A percentile compares a stretch with the other conserved stretches of the same genome.
Evolutionary conservation across 2,329 filamentous ascomycete species (phyloP).

Genomic region (Monosporascus sp.): DNA sequence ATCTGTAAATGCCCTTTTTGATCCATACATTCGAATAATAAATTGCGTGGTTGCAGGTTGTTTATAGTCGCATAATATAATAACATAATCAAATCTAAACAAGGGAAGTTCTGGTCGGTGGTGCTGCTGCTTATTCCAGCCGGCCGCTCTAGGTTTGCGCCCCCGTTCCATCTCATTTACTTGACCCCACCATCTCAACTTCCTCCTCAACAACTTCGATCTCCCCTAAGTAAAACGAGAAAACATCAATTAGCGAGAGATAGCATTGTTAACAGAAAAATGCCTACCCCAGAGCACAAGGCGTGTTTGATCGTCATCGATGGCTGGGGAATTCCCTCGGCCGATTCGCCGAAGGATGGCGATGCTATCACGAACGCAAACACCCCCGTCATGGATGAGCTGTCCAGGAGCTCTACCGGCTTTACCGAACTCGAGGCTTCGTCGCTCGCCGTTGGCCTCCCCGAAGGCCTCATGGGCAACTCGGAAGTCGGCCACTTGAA

Average conservation of each 20-base stretch:
- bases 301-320: constrained; percentile 82
- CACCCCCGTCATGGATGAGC: constrained; percentile 91
- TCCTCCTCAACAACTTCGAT: constrained; percentile 9
- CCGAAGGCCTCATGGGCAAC: constrained; percentile 97
- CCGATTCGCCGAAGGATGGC: constrained; percentile 76
- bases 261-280: constrained; percentile 26
- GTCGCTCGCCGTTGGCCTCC: constrained; percentile 89
- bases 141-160: not conserved
- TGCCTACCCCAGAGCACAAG: not conserved
- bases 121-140: not conserved
- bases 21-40: not conserved
- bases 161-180: constrained; percentile 30
- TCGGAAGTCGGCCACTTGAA: constrained; percentile 98
- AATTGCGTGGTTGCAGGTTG: not conserved
- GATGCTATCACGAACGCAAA: constrained; percentile 93
- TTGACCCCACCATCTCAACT: constrained; percentile 22
- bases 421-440: constrained; percentile 94
- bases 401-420: constrained; percentile 75
- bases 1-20: not conserved
- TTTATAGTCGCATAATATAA: not conserved
- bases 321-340: constrained; percentile 88
- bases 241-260: constrained; percentile 20
- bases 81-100: not conserved
- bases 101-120: not conserved
- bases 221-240: not conserved